A percentile compares a stretch with the other conserved stretches of the same genome.
phyloP scores from a whole-genome alignment of 495 filamentous ascomycete genomes.

The Aspergillus taichungensis region DNA sequence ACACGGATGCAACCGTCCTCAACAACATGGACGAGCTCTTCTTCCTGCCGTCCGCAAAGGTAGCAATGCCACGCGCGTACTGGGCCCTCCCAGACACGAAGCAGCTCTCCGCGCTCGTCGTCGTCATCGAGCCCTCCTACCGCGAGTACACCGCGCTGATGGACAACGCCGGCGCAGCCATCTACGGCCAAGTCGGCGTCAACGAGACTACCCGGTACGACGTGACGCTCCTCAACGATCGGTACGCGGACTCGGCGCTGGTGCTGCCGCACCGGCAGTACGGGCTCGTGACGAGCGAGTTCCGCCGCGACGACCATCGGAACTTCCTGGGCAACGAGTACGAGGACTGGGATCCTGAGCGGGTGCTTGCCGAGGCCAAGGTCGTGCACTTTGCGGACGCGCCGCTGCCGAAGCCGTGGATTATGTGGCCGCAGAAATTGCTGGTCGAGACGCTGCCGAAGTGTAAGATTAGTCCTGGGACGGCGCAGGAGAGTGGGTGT shows the following conservation, averaged over 20 bases:
- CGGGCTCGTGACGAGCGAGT: slow-evolving; percentile 45
- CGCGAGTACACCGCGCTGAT: slow-evolving; percentile 45
- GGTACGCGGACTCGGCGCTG: slow-evolving; percentile 58
- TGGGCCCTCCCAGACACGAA: slow-evolving; percentile 51
- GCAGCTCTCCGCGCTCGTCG: slow-evolving; percentile 51
- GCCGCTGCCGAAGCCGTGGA: slow-evolving; percentile 75
- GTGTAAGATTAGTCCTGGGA: slow-evolving; percentile 43
- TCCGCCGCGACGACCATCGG: slow-evolving; percentile 4
- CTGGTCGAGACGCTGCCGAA: slow-evolving; percentile 50
- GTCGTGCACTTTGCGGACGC: slow-evolving; percentile 76
- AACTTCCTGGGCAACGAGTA: slow-evolving; percentile 45
- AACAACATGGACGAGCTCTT: slow-evolving; percentile 67
- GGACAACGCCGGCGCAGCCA: slow-evolving; percentile 22
- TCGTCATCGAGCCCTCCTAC: slow-evolving; percentile 55
- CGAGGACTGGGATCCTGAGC: slow-evolving; percentile 61
- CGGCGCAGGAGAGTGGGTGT: slow-evolving; percentile 44
- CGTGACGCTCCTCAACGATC: slow-evolving; percentile 66
- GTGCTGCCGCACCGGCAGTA: slow-evolving; percentile 71
- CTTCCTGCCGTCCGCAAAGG: slow-evolving; percentile 49
- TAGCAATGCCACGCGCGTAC: slow-evolving; percentile 64
- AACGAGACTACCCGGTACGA: slow-evolving; percentile 44
- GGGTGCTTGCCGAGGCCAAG: slow-evolving; percentile 55
- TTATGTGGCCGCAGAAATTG: slow-evolving; percentile 48
- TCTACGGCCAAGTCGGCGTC: slow-evolving; percentile 26
- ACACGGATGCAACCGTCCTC: slow-evolving; percentile 58